Conservation (phyloP, 2,329 filamentous ascomycete genomes). For the Magnaporthiopsis rhizophila region DNA sequence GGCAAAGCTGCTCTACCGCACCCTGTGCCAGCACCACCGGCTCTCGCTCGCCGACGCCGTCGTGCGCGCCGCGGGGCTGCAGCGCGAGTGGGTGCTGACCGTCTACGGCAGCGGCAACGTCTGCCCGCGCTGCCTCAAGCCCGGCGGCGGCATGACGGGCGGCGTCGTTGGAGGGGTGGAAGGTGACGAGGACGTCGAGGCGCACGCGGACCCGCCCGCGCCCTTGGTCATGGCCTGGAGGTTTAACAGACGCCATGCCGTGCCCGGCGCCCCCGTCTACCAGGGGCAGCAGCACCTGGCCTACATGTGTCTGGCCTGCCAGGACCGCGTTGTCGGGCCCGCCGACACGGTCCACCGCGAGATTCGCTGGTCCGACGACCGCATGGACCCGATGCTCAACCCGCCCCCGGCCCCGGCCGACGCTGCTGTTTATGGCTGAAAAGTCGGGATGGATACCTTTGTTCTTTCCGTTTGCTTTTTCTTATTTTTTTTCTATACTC, state of each 20-base stretch:
- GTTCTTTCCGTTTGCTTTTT: no score
- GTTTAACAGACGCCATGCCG: not conserved
- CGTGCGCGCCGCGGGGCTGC: not conserved
- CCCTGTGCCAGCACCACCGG: not conserved
- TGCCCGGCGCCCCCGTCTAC: not conserved
- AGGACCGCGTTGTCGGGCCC: not conserved
- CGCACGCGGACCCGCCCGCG: not conserved
- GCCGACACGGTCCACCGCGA: not conserved
- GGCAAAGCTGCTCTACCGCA: constrained; percentile 1
- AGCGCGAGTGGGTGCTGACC: not conserved
- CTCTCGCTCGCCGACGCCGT: not conserved
- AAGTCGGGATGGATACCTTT: no score
- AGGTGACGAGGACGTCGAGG: not conserved
- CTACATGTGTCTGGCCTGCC: not conserved
- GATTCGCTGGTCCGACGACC: not conserved
- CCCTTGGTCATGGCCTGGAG: not conserved
- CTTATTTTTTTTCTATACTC: no score
- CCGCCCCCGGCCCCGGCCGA: no score
- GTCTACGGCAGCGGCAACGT: not conserved
- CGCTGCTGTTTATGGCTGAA: no score
- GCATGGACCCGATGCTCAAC: not conserved
- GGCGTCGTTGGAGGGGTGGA: no score
- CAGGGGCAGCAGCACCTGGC: not conserved
- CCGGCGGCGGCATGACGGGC: no score
- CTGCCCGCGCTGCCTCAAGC: not conserved